These are phyloP conservation scores for Apiospora saccharicola DNA, from an alignment of 2,329 filamentous ascomycete species.

Conservation along the genomic window DNA sequence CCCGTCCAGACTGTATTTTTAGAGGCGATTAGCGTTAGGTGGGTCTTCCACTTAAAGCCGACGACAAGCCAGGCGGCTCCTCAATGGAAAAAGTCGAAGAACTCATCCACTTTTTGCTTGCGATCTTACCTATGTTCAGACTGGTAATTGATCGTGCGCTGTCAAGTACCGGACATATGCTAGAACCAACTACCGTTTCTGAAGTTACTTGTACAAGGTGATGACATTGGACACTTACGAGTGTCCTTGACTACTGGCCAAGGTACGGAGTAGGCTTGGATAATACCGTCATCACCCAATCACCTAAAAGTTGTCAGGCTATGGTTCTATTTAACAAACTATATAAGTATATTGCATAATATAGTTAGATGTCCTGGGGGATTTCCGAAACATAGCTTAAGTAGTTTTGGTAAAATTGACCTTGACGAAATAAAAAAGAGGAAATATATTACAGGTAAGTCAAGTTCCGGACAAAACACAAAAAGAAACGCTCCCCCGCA, in stretches of 20 bases:
- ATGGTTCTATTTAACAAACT: too few species aligned
- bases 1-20: neutral
- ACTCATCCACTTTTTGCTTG: neutral
- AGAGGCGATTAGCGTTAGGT: neutral
- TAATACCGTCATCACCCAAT: too few species aligned
- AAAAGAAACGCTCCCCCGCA: constrained; percentile 14
- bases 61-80: neutral
- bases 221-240: too few species aligned
- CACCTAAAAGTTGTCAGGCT: too few species aligned
- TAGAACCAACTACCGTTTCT: neutral
- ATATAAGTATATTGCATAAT: too few species aligned
- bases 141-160: neutral
- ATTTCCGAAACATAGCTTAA: too few species aligned
- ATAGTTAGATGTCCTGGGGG: too few species aligned
- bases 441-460: too few species aligned
- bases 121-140: neutral
- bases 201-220: neutral
- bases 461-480: neutral
- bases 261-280: too few species aligned
- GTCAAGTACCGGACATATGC: neutral
- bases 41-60: neutral
- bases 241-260: too few species aligned
- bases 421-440: too few species aligned
- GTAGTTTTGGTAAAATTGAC: too few species aligned
- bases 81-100: neutral